Percentiles rank a stretch among this genome's conserved stretches.
Conservation (phyloP, 305 asterid species). For the Rubia tinctorum region DNA sequence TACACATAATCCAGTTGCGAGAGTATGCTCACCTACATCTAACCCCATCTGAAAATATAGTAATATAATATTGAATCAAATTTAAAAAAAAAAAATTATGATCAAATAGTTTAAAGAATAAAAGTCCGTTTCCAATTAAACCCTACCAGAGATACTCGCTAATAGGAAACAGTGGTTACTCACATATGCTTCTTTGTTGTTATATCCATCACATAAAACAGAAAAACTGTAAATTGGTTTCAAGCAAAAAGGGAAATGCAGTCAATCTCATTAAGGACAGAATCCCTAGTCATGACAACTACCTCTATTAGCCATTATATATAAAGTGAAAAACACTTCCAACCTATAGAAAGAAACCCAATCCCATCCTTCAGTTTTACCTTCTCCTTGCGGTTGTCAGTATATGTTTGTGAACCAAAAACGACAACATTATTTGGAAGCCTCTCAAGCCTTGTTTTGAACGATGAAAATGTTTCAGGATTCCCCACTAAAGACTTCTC, state of each 20-base stretch:
- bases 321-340: background rate
- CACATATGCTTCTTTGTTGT: background rate
- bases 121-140: background rate
- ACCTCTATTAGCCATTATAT: background rate
- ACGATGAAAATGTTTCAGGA: conserved; percentile 47
- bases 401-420: conserved; percentile 43
- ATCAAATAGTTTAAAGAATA: background rate
- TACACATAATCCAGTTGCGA: background rate
- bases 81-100: background rate
- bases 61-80: background rate
- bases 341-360: background rate
- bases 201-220: background rate
- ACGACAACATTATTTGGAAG: conserved; percentile 39
- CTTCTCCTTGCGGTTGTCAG: conserved; percentile 41
- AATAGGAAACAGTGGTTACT: background rate
- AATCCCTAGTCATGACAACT: background rate
- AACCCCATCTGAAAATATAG: background rate
- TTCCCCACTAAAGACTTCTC: conserved; percentile 81
- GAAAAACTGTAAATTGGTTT: background rate
- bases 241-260: background rate
- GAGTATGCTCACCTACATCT: background rate
- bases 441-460: conserved; percentile 36
- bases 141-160: background rate
- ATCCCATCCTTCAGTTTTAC: background rate
- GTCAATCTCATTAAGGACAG: background rate